Evolutionary conservation across 768 basidiomycete species (phyloP), one percentile per base, ranked within the genome.

Genomic region (Pholiota conissans): DNA sequence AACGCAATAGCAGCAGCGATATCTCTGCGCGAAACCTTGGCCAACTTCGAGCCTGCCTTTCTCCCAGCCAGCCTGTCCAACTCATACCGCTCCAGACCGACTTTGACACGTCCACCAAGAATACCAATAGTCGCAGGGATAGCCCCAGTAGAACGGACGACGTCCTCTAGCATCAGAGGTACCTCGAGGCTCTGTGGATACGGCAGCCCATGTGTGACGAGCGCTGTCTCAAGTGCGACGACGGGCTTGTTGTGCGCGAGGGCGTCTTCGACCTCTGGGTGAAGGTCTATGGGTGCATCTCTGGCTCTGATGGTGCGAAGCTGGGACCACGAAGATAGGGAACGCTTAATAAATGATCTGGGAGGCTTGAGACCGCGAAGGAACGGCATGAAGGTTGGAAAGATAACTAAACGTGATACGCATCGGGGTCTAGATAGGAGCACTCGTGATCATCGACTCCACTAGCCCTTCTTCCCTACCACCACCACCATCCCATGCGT

Each of bases 121-220:
- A 99, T 70, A 13, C 88, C 95, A 60, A 98, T 90, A 1, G 95
- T 98, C 0, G 96, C 95, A 6, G 97, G 97, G 22, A 89, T 75
- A n/a, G 87, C 84, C 3, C 90, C 89, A 29, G 84, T 83, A 2
- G 80, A 79, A 58, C 93, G 80, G 28, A 96, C 87, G 49, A 90
- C 87, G 6, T 66, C 68, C 70, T 94, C 93, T 18, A 96, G 78
- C 5, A 86, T 85, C 29, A 75, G 73, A 0, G 93, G 87, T 22
- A 90, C 86, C 26, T 86, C 77, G 5, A 89, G 69, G 66, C 93
- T 95, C 34, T 79, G 78, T 0, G 94, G 94, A 62, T 85, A 85
- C 0, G 93, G 92, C 75, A 96, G 85, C 18, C 94, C 96, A 77
- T 98, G 93, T 1, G 95, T 95, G 58, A 97, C 86, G 52, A 98